Percentiles rank a stretch among this genome's conserved stretches.
These are phyloP conservation scores for Salix brachista DNA, from an alignment of 345 rosid species.

Conservation along the genomic window DNA sequence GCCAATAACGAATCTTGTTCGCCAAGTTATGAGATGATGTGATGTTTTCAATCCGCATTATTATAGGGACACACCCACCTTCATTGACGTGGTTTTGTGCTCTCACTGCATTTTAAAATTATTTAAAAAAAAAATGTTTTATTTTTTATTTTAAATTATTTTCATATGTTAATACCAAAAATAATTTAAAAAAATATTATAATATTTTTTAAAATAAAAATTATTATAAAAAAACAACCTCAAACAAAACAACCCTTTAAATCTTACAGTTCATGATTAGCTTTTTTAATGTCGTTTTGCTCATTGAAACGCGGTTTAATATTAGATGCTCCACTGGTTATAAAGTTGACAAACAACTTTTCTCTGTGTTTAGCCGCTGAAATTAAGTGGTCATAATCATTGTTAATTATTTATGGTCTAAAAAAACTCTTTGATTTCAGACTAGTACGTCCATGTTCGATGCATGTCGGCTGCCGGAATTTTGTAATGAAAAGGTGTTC, in stretches of 20 bases:
- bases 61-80: not conserved
- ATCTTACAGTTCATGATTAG: no score
- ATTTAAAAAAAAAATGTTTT: no score
- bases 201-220: no score
- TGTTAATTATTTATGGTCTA: not conserved
- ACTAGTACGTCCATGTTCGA: not conserved
- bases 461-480: not conserved
- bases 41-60: not conserved
- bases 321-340: not conserved
- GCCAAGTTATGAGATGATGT: not conserved
- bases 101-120: no score
- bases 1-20: not conserved
- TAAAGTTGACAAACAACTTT: not conserved
- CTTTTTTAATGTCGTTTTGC: not conserved
- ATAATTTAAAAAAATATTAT: no score
- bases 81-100: not conserved
- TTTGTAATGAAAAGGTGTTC: not conserved
- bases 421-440: not conserved
- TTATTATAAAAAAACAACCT: no score
- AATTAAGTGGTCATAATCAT: not conserved
- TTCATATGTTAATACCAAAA: fast-evolving
- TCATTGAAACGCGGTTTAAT: not conserved
- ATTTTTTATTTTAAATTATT: no score
- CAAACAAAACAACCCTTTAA: no score
- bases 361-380: not conserved